Conservation (phyloP, 2,329 filamentous ascomycete species). For the Arthroderma sp. region DNA sequence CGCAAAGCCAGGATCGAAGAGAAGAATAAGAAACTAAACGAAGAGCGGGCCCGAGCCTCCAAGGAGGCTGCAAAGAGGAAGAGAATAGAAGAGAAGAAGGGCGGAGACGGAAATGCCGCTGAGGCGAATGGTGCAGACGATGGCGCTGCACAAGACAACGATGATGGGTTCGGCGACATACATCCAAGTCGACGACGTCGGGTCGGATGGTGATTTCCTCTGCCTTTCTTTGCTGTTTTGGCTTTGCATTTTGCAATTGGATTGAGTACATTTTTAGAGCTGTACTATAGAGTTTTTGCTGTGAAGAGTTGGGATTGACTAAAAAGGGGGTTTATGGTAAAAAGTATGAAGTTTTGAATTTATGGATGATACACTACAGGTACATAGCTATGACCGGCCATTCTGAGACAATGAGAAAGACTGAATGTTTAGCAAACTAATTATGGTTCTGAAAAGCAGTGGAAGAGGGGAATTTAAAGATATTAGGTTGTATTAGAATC, state of each 20-base stretch:
- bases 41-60: slow-evolving; percentile 44
- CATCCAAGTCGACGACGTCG: slow-evolving; percentile 7
- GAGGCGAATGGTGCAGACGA: slow-evolving; percentile 1
- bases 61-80: slow-evolving; percentile 37
- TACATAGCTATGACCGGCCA: neutral
- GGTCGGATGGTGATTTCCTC: no score
- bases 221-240: no score
- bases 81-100: slow-evolving; percentile 29
- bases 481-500: no score
- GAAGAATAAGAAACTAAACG: slow-evolving; percentile 78
- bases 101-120: slow-evolving; percentile 13
- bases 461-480: neutral
- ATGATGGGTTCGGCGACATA: slow-evolving; percentile 4
- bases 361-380: neutral
- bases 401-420: neutral
- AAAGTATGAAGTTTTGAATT: neutral
- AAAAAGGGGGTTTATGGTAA: no score
- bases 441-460: neutral
- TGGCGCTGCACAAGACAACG: neutral
- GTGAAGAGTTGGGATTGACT: neutral
- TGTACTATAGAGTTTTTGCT: neutral
- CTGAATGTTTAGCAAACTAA: neutral
- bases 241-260: neutral
- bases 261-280: neutral
- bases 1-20: slow-evolving; percentile 64